Evolutionary conservation across 495 filamentous ascomycete genomes (phyloP).

Genomic region (Tetracladium setigerum): DNA sequence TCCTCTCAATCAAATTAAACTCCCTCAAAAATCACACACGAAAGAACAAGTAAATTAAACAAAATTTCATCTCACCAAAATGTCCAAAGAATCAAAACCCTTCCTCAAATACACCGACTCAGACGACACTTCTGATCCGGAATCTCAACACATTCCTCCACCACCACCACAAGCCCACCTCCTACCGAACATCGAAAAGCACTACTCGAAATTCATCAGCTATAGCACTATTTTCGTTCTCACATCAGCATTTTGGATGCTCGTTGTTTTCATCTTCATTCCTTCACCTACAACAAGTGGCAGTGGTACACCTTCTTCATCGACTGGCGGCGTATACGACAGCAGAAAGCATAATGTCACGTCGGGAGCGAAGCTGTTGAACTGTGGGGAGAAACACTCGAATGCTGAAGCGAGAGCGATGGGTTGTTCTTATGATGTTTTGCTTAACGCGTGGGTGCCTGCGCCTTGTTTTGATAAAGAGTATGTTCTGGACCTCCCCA

Average conservation of each 20-base stretch:
- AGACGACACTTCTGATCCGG: neutral
- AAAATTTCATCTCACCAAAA: too few relatives aligned
- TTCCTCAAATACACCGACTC: conserved; percentile 1
- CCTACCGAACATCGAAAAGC: too few relatives aligned
- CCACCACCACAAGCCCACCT: too few relatives aligned
- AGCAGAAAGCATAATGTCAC: neutral
- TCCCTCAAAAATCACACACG: too few relatives aligned
- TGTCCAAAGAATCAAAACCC: neutral
- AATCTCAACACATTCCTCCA: neutral
- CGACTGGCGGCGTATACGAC: too few relatives aligned
- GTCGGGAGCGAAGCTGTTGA: neutral
- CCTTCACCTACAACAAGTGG: neutral
- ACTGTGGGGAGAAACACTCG: neutral
- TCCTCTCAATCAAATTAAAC: too few relatives aligned
- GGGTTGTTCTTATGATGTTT: neutral
- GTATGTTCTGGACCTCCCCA: neutral
- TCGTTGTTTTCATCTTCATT: neutral
- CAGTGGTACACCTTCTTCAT: too few relatives aligned
- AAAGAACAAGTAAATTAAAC: too few relatives aligned
- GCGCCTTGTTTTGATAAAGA: neutral
- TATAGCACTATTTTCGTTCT: neutral
- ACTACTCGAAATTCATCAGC: neutral
- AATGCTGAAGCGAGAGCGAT: neutral
- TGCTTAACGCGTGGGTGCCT: neutral
- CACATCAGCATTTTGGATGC: neutral